Base-by-base conservation (phyloP, 805 yeast species). In the Naumovozyma castellii region DNA sequence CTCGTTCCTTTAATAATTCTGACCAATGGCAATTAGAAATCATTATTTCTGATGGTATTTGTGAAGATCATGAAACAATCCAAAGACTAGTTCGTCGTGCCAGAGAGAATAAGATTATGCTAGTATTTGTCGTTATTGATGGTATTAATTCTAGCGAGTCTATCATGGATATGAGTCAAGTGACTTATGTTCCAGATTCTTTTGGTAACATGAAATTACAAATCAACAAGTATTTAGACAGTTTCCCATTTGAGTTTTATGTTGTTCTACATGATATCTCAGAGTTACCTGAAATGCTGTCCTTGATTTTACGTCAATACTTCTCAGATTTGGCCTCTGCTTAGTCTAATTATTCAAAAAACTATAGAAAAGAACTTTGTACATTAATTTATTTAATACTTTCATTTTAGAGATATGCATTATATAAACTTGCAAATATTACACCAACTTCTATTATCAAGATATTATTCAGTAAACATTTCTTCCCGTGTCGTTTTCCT, bases 231-330 rank as follows among this genome's bases (percentile, higher is more conserved):
- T 92, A 92, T 55, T 72, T 92, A 60, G 96, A 90, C 51, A 74
- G 84, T 20, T 92, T 92, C 79, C 97, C 99, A 51, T 92, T 92
- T 63, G 97, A 92, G 57, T 92, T 83, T 59, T 92, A 90, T 57
- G 96, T 90, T 43, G 90, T 94, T 49, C 97, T 92, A 18, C 79
- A 84, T 50, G 78, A 90, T 55, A 83, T 94, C 49, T 72, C 72
- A 36, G 97, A 90, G 63, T 70, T 92, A 30, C 99, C 99, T 13
- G 84, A 80, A 55, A 87, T 92, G 81, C 69, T 92, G 40, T 77
- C 97, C 1, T 69, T 82, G 48, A 90, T 94, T 46, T 70, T 92
- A 43, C 77, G 97, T 53, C 98, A 92, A 61, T 92, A 84, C 62
- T 94, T 92, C 61, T 70, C 86, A 1, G 94, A 86, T 54, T 56